Percentiles rank a stretch among this genome's conserved stretches.
Evolutionary conservation across 805 yeast genomes (phyloP).

Genomic region (Candida koratica): DNA sequence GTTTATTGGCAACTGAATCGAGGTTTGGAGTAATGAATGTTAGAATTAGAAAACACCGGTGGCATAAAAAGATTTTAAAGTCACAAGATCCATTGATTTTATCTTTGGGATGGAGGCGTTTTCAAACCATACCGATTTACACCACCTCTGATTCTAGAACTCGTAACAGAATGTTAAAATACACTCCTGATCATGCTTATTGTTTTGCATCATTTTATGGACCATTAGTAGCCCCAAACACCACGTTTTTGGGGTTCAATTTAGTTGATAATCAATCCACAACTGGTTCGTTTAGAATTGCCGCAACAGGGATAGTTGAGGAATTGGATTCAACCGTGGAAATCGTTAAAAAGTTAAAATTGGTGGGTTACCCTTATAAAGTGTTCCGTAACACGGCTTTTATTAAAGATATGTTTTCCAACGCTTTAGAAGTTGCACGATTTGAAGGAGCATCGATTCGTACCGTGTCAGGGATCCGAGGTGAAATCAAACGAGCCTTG

Average conservation of each 20-base stretch:
- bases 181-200: constrained; percentile 96
- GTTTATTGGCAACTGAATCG: constrained; percentile 83
- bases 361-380: constrained; percentile 93
- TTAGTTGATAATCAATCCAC: constrained; percentile 79
- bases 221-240: constrained; percentile 94
- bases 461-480: constrained; percentile 95
- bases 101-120: constrained; percentile 97
- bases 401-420: constrained; percentile 91
- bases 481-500: constrained; percentile 93
- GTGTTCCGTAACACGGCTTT: constrained; percentile 95
- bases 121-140: constrained; percentile 92
- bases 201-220: constrained; percentile 96
- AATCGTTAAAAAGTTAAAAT: constrained; percentile 90
- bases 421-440: constrained; percentile 91
- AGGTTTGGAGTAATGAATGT: constrained; percentile 91
- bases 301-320: constrained; percentile 95
- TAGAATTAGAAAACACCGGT: constrained; percentile 94
- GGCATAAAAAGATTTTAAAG: constrained; percentile 96
- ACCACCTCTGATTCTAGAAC: constrained; percentile 97
- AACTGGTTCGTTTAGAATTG: constrained; percentile 86
- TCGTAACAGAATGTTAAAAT: constrained; percentile 94
- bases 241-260: constrained; percentile 95
- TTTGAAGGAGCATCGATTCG: constrained; percentile 97
- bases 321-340: constrained; percentile 88
- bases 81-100: constrained; percentile 92